Percentiles rank a stretch among this genome's conserved stretches.
phyloP scores from a whole-genome alignment of 2,329 filamentous ascomycete species.

The Fusarium caatingaense region DNA sequence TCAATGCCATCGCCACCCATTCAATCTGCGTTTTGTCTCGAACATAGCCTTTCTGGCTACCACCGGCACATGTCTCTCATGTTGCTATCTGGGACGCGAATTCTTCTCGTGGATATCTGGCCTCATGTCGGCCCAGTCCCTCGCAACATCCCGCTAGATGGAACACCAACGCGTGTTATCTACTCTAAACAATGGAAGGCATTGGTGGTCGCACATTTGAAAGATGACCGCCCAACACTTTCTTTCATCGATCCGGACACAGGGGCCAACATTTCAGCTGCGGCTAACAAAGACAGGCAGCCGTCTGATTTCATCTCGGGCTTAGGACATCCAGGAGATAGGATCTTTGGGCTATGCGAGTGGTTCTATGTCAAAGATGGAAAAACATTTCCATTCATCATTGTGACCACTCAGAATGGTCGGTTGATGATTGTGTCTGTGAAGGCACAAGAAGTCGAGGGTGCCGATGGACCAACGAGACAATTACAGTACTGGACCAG shows the following conservation, averaged over 20 bases:
- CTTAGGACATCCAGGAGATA: constrained; percentile 67
- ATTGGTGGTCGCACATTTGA: constrained; percentile 63
- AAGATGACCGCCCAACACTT: constrained; percentile 59
- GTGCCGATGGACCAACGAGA: constrained; percentile 26
- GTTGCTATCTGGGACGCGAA: constrained; percentile 60
- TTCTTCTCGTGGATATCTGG: constrained; percentile 66
- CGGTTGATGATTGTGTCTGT: constrained; percentile 67
- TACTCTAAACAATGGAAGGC: constrained; percentile 66
- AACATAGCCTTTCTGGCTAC: constrained; percentile 53
- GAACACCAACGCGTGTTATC: constrained; percentile 63
- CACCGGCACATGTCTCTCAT: constrained; percentile 58
- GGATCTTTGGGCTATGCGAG: constrained; percentile 70
- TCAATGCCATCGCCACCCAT: constrained; percentile 60
- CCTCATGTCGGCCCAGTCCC: constrained; percentile 59
- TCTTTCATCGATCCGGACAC: constrained; percentile 68
- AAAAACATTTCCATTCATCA: constrained; percentile 71
- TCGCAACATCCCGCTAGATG: constrained; percentile 59
- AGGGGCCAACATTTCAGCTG: constrained; percentile 62
- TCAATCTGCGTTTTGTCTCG: constrained; percentile 59
- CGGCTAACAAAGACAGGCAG: constrained; percentile 56
- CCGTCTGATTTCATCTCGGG: constrained; percentile 63
- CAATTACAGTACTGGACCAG: constrained; percentile 65
- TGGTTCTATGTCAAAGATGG: constrained; percentile 70
- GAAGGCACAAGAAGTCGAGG: constrained; percentile 42
- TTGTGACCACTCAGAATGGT: constrained; percentile 68